phyloP scores from a whole-genome alignment of 306 rosid genomes.

The Inga oerstediana region DNA sequence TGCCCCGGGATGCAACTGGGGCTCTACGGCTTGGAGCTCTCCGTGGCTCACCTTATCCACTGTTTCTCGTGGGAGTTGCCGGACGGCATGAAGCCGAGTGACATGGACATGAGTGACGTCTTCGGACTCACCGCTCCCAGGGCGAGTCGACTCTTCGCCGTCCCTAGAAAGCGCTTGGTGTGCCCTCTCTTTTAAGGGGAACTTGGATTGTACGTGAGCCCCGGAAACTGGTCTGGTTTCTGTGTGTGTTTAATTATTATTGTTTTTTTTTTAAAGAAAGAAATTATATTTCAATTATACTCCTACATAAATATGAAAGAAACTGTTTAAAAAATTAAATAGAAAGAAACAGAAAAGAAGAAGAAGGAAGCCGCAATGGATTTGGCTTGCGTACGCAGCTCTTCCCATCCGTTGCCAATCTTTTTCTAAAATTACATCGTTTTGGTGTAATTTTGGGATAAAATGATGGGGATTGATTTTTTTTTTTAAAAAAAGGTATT shows the following conservation, averaged over 20 bases:
- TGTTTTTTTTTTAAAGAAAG: not conserved
- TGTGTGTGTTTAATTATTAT: not conserved
- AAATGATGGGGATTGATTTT: no score
- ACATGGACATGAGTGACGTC: constrained; percentile 75
- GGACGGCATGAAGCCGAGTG: constrained; percentile 76
- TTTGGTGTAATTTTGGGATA: no score
- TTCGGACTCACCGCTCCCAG: constrained; percentile 93
- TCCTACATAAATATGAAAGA: not conserved
- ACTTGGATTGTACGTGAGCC: not conserved
- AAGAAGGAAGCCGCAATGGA: not conserved
- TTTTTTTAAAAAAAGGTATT: no score
- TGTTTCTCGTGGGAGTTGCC: constrained; percentile 89
- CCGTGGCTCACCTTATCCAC: constrained; percentile 77
- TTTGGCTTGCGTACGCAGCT: no score
- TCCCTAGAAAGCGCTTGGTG: constrained; percentile 66
- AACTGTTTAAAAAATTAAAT: not conserved
- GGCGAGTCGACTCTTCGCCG: constrained; percentile 76
- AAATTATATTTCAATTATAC: not conserved
- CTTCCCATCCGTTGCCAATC: no score
- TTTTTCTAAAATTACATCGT: no score
- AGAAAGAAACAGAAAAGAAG: not conserved
- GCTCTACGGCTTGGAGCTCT: constrained; percentile 69
- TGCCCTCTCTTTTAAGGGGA: constrained; percentile 45
- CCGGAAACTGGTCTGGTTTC: not conserved
- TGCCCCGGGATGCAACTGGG: constrained; percentile 96